These are phyloP conservation scores for Diaporthe nobilis DNA, from an alignment of 2,329 filamentous ascomycete genomes.

Conservation along the genomic window DNA sequence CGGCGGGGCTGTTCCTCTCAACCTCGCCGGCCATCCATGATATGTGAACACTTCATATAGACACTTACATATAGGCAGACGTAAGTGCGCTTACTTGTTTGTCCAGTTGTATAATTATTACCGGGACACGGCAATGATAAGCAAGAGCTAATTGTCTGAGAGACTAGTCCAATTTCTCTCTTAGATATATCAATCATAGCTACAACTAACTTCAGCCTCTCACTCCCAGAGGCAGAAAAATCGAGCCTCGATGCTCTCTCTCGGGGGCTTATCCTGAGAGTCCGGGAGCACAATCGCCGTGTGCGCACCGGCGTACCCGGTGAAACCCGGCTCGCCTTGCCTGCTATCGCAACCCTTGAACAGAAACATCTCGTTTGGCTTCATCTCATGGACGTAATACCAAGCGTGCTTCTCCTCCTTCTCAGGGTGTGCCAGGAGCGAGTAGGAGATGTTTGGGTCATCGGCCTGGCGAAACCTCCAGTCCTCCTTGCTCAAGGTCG, in stretches of 20 bases:
- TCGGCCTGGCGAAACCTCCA: constrained; percentile 54
- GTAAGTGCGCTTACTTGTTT: neutral
- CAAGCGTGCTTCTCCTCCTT: constrained; percentile 50
- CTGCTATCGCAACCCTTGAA: constrained; percentile 73
- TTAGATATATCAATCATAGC: neutral
- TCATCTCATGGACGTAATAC: constrained; percentile 67
- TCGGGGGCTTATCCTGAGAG: constrained; percentile 12
- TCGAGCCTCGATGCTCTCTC: constrained; percentile 36
- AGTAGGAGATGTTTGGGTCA: constrained; percentile 43
- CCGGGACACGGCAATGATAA: too few relatives aligned
- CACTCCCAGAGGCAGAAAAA: constrained; percentile 32
- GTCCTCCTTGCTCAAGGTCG: constrained; percentile 55
- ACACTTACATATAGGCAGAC: neutral
- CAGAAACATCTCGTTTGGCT: constrained; percentile 67
- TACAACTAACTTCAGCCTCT: neutral
- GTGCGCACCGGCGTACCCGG: constrained; percentile 39
- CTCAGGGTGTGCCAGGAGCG: constrained; percentile 1
- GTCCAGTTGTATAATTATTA: too few relatives aligned
- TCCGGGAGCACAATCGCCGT: constrained; percentile 46
- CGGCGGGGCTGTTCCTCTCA: neutral
- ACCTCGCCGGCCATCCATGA: neutral
- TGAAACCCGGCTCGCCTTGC: constrained; percentile 43
- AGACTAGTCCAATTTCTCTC: neutral
- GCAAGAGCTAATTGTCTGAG: too few relatives aligned
- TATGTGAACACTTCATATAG: neutral